Evolutionary conservation across 2,329 filamentous ascomycete species (phyloP), one percentile per base, ranked within the genome.

Genomic region (Pseudocercospora fijiensis): DNA sequence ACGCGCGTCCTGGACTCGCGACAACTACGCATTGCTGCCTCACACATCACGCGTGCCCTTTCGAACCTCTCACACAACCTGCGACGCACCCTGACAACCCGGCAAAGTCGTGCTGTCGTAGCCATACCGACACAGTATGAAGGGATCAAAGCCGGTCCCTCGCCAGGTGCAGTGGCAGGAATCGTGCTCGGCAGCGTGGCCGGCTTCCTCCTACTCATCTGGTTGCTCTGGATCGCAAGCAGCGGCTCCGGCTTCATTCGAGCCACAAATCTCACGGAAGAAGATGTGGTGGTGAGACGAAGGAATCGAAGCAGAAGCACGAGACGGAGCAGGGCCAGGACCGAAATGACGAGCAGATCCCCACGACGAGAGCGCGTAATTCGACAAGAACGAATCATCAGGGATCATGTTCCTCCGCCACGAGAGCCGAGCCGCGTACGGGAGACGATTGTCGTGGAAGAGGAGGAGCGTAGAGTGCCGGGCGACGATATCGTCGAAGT

Each of bases 401-500:
- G 75, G 49, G 75, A 77, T 37, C 65, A 52, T 3, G 62, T 71
- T 18, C 68, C 69, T 45, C 62, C 63, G n/a, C 66, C 70, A 28
- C 64, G 70, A 30, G 70, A 71, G 18, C 61, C 67, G 28, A 75
- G 72, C 62, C 69, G 72, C 10, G 67, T 74, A 16, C 65, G 73
- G 20, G 74, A 75, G 64, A 73, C 69, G 28, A 65, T 82, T 43
- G 72, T 83, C 24, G 79, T 83, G 7, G 80, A 82, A 55, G 78
- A 81, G 51, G 78, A 81, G 51, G 76, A 75, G 68, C 70, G 74
- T 64, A 75, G 78, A 64, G 81, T 82, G 16, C 79, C 78, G 49
- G 77, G 79, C 45, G 83, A 84, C 56, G 82, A 85, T 73, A 76
- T 85, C n/a, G 80, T 86, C 2, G 83, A 86, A 73, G 84, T 86